phyloP scores from a whole-genome alignment of 495 filamentous ascomycete genomes.

The Lepraria neglecta region DNA sequence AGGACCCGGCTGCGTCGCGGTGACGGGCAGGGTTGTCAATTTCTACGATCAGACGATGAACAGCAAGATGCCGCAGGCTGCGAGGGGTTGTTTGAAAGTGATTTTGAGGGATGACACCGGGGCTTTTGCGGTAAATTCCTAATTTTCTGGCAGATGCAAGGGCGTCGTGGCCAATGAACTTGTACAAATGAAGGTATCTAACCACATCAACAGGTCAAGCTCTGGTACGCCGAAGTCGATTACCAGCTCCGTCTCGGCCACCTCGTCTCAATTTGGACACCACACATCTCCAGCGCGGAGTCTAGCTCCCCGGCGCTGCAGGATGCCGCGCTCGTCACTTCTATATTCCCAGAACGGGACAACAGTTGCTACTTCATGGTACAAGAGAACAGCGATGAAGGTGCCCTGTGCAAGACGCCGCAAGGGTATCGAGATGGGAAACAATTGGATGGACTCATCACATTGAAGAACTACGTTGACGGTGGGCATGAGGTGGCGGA shows the following conservation, averaged over 20 bases:
- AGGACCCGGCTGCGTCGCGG: conserved; percentile 46
- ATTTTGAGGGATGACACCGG: conserved; percentile 54
- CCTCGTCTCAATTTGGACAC: conserved; percentile 29
- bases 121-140: conserved; percentile 43
- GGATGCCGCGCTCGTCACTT: conserved; percentile 35
- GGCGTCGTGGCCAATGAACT: not conserved
- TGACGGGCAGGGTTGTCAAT: conserved; percentile 57
- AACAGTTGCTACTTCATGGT: conserved; percentile 38
- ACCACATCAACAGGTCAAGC: conserved; percentile 25
- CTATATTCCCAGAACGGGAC: conserved; percentile 46
- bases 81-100: conserved; percentile 48
- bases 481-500: conserved; percentile 38
- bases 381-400: conserved; percentile 37
- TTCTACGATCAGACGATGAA: conserved; percentile 37
- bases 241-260: conserved; percentile 28
- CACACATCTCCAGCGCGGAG: conserved; percentile 27
- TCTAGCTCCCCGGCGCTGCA: conserved; percentile 7
- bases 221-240: conserved; percentile 30
- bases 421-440: conserved; percentile 32
- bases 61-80: conserved; percentile 36
- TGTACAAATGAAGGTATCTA: not conserved
- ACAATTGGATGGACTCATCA: conserved; percentile 38
- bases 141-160: not conserved
- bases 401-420: conserved; percentile 36
- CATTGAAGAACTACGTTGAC: conserved; percentile 40